These are phyloP conservation scores for Euclidium syriacum DNA, from an alignment of 345 rosid species.

Conservation along the genomic window DNA sequence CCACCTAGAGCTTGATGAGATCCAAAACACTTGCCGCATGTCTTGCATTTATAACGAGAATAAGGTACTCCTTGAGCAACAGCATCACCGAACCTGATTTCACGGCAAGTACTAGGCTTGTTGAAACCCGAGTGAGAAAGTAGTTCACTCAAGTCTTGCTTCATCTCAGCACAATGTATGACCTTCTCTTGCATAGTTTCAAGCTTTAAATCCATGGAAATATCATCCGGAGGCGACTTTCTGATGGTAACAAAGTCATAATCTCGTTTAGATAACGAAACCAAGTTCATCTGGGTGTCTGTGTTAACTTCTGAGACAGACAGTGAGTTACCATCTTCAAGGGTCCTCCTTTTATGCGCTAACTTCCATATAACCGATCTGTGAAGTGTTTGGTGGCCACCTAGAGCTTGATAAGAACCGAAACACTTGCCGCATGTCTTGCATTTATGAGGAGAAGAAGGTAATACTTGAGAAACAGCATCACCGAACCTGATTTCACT, in stretches of 20 bases:
- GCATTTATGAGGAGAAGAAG: background rate
- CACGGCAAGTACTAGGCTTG: background rate
- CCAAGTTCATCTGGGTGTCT: constrained; percentile 10
- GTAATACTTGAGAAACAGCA: background rate
- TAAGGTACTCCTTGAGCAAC: background rate
- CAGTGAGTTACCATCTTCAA: background rate
- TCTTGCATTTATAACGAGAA: background rate
- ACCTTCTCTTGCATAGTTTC: background rate
- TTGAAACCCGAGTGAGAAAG: background rate
- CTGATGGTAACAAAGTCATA: background rate
- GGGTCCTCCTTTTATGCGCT: background rate
- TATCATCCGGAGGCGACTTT: background rate
- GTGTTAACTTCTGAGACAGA: background rate
- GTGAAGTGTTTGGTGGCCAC: constrained; percentile 8
- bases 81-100: background rate
- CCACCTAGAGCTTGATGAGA: constrained; percentile 13
- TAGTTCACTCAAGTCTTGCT: background rate
- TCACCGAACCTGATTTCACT: background rate
- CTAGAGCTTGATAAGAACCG: constrained; percentile 10
- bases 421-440: constrained; percentile 2
- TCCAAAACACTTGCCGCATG: constrained; percentile 9
- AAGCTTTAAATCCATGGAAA: background rate
- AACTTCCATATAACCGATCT: background rate
- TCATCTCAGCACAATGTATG: background rate
- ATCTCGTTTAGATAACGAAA: constrained; percentile 12